Evolutionary conservation across 2,329 filamentous ascomycete genomes (phyloP).

Genomic region (Paraconiothyrium brasiliense): DNA sequence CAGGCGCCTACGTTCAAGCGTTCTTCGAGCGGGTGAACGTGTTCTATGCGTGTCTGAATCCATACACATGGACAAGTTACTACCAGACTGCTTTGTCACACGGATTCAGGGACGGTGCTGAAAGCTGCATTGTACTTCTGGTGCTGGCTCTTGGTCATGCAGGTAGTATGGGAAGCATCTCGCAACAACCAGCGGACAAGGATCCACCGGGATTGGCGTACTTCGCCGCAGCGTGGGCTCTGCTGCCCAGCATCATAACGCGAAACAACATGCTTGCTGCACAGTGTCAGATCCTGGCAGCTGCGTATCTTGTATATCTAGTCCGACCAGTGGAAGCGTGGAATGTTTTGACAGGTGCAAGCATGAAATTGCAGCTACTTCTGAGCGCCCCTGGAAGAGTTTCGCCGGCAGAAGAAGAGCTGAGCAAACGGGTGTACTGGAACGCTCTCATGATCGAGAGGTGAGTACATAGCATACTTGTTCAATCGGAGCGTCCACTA

Average conservation of each 20-base stretch:
- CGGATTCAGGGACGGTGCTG: conserved; percentile 79
- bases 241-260: conserved; percentile 81
- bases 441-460: conserved; percentile 82
- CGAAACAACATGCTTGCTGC: conserved; percentile 80
- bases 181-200: conserved; percentile 71
- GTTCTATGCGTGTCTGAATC: conserved; percentile 87
- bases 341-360: conserved; percentile 80
- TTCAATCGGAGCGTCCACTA: not conserved
- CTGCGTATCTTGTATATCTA: conserved; percentile 84
- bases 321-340: conserved; percentile 85
- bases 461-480: conserved; percentile 20
- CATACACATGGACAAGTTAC: conserved; percentile 79
- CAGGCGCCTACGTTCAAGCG: conserved; percentile 76
- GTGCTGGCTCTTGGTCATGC: conserved; percentile 82
- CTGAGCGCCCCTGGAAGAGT: conserved; percentile 78
- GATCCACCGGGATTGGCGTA: conserved; percentile 80
- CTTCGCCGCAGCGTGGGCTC: conserved; percentile 81
- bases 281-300: conserved; percentile 82
- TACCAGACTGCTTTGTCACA: conserved; percentile 79
- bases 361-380: conserved; percentile 81
- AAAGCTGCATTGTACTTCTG: conserved; percentile 83
- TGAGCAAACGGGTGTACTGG: conserved; percentile 84
- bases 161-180: conserved; percentile 78
- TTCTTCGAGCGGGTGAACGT: conserved; percentile 85
- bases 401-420: conserved; percentile 73